Evolutionary conservation across 1,284 basidiomycete species (phyloP).

Genomic region (Ceratobasidium sp.): DNA sequence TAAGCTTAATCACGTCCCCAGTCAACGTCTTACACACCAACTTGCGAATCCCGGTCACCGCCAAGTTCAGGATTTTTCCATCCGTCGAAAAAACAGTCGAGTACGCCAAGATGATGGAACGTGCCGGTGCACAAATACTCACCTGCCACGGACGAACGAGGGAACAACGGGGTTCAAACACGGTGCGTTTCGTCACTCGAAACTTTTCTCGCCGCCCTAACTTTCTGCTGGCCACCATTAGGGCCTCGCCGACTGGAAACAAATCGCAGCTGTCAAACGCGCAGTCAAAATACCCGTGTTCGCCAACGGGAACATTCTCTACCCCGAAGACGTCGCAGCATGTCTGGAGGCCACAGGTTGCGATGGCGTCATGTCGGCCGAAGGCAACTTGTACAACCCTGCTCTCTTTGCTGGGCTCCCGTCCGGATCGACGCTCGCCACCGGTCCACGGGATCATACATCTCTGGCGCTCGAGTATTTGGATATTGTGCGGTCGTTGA

Average conservation of each 20-base stretch:
- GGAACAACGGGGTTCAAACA: constrained; percentile 89
- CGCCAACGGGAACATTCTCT: constrained; percentile 97
- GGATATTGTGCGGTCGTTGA: constrained; percentile 76
- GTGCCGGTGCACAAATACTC: constrained; percentile 94
- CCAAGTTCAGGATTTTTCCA: constrained; percentile 94
- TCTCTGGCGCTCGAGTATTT: constrained; percentile 88
- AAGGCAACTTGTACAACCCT: constrained; percentile 95
- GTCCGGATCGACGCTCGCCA: constrained; percentile 47
- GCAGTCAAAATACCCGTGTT: constrained; percentile 93
- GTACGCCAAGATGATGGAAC: constrained; percentile 95
- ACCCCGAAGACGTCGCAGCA: constrained; percentile 76
- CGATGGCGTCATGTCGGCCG: constrained; percentile 95
- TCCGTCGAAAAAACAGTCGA: constrained; percentile 87
- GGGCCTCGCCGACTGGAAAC: constrained; percentile 87
- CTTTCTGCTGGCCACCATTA: constrained; percentile 50
- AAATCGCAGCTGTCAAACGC: constrained; percentile 87
- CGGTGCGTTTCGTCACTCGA: constrained; percentile 57
- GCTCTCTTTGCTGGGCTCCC: constrained; percentile 70
- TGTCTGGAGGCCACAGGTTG: constrained; percentile 86
- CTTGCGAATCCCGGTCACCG: constrained; percentile 90
- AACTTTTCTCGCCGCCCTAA: neutral
- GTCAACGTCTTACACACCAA: constrained; percentile 88
- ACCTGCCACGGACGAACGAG: constrained; percentile 93
- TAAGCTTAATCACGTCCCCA: constrained; percentile 53
- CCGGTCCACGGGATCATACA: constrained; percentile 55